Percentiles rank a stretch among this genome's conserved stretches.
Conservation (phyloP, 352 stramenopile genomes). For the Globisporangium nagaii region DNA sequence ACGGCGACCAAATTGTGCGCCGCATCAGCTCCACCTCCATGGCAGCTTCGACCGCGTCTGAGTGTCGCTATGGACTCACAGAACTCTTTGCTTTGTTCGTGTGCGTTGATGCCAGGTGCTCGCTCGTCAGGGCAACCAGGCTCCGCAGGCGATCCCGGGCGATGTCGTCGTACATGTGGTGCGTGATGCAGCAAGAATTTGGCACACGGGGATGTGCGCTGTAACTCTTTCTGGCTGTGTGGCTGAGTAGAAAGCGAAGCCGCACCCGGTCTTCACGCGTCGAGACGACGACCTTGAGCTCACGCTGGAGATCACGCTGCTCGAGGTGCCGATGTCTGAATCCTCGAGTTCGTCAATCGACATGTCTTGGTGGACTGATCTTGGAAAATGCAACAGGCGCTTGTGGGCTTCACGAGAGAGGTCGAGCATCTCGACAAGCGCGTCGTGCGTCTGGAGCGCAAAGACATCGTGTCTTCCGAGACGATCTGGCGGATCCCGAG, state of each 20-base stretch:
- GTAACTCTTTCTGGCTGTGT: no score
- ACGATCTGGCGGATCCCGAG: conserved; percentile 77
- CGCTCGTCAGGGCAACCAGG: conserved; percentile 16
- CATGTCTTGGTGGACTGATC: not conserved
- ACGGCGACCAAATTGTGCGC: conserved; percentile 29
- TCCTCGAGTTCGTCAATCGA: not conserved
- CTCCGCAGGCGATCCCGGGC: conserved; percentile 14
- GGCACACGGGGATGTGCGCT: no score
- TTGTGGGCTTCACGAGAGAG: conserved; percentile 86
- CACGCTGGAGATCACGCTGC: conserved; percentile 89
- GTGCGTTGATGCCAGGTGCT: no score
- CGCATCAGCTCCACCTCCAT: not conserved
- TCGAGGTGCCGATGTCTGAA: conserved; percentile 39
- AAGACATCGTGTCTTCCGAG: conserved; percentile 75
- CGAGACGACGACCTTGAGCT: conserved; percentile 89
- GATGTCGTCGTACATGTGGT: conserved; percentile 30
- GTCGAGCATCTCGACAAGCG: conserved; percentile 89
- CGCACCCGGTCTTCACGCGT: conserved; percentile 75
- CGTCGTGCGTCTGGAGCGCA: conserved; percentile 66
- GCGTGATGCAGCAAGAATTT: no score
- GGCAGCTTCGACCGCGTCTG: not conserved
- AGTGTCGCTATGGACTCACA: no score
- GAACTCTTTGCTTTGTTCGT: not conserved
- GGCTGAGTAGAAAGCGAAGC: conserved; percentile 11
- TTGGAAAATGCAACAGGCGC: conserved; percentile 23